Evolutionary conservation across 768 basidiomycete species (phyloP).

Genomic region (Tylopilus vinaceipallidus): DNA sequence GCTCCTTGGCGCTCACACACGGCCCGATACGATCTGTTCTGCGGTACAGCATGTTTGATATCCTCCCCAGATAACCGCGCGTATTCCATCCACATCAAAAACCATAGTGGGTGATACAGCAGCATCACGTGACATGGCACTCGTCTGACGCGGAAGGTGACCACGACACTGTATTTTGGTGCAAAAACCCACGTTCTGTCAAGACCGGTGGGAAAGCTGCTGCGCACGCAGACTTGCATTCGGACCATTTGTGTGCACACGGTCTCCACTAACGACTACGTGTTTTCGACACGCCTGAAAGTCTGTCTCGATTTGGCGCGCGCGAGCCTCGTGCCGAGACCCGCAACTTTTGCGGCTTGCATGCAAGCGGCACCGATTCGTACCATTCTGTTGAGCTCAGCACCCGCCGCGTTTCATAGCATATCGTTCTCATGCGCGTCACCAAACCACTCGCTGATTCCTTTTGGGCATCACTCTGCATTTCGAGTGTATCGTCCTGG

Average conservation of each 20-base stretch:
- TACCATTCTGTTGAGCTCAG: background rate
- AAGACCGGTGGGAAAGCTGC: background rate
- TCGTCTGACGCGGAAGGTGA: no score
- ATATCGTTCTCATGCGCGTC: background rate
- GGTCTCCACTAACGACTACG: background rate
- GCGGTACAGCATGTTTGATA: background rate
- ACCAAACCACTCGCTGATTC: background rate
- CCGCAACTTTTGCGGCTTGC: background rate
- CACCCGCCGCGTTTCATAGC: background rate
- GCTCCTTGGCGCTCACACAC: no score
- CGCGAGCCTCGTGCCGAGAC: background rate
- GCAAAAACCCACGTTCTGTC: background rate
- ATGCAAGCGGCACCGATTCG: background rate
- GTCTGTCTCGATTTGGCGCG: background rate
- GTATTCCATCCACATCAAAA: background rate
- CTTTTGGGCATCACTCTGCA: conserved; percentile 1
- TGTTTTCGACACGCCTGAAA: background rate
- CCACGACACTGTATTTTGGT: no score
- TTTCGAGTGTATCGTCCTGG: conserved; percentile 1
- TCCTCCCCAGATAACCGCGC: background rate
- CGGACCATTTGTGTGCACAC: background rate
- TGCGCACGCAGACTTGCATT: background rate
- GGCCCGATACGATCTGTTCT: background rate
- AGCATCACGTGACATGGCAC: no score
- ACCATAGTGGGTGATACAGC: no score